Evolutionary conservation across 371 early-diverging fungal genomes (phyloP).

Genomic region (Mucor saturninus): DNA sequence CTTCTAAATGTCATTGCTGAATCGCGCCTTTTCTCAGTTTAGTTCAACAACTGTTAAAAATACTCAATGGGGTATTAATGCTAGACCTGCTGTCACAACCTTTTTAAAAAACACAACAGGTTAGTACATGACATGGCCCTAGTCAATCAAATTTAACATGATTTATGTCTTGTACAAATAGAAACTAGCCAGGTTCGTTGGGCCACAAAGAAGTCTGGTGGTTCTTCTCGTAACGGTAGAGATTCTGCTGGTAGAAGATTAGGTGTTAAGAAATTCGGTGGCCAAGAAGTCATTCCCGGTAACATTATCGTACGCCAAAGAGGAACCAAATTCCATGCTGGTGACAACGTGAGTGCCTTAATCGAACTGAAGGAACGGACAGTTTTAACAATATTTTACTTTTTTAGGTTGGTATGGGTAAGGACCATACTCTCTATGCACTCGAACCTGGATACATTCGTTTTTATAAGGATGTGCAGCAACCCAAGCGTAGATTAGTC

Average conservation of each 20-base stretch:
- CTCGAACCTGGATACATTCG: conserved; percentile 84
- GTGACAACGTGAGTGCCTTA: conserved; percentile 74
- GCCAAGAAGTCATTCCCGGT: conserved; percentile 83
- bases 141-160: conserved; percentile 1
- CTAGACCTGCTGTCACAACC: conserved; percentile 18
- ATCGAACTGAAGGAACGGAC: background rate
- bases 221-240: conserved; percentile 91
- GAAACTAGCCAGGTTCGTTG: conserved; percentile 73
- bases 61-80: background rate
- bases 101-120: conserved; percentile 26
- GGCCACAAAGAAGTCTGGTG: conserved; percentile 93
- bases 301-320: conserved; percentile 93
- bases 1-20: conserved; percentile 24
- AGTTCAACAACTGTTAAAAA: conserved; percentile 15
- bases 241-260: conserved; percentile 94
- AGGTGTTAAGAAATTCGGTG: conserved; percentile 91
- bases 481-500: conserved; percentile 76
- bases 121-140: background rate
- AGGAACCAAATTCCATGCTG: conserved; percentile 91
- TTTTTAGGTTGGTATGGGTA: conserved; percentile 81
- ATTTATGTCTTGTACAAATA: background rate
- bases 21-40: conserved; percentile 25
- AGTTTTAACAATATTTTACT: background rate
- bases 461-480: conserved; percentile 77
- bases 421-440: conserved; percentile 92